These are phyloP conservation scores for Euphorbia corollata DNA, from an alignment of 441 rosid genomes.

Conservation along the genomic window DNA sequence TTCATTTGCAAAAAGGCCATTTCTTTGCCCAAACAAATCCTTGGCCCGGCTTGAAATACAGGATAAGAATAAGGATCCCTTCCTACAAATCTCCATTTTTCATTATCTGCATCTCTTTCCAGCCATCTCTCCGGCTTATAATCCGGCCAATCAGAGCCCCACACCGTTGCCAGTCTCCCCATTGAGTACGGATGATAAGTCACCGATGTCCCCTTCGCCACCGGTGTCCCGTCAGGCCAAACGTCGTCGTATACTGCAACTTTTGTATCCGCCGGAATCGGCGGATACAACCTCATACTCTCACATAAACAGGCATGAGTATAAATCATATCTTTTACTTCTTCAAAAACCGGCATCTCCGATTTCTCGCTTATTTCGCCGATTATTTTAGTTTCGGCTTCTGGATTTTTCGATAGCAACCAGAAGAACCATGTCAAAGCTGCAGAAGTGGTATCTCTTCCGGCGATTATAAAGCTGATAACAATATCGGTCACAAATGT, in stretches of 20 bases:
- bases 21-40: conserved; percentile 9
- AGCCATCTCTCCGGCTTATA: conserved; percentile 2
- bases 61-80: neutral
- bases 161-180: neutral
- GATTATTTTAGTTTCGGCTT: neutral
- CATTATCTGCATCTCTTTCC: neutral
- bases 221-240: neutral
- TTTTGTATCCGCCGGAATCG: neutral
- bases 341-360: neutral
- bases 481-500: neutral
- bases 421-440: conserved; percentile 3
- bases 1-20: neutral
- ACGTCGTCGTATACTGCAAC: neutral
- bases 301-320: conserved; percentile 1
- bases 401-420: neutral
- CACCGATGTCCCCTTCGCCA: neutral
- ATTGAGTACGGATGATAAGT: neutral
- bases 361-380: neutral
- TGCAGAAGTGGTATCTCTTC: neutral
- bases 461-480: neutral
- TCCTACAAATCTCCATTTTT: neutral
- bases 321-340: neutral
- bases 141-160: neutral
- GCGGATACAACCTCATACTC: neutral
- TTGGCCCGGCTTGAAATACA: conserved; percentile 2